Evolutionary conservation across 306 rosid species (phyloP).

Genomic region (Erythrophleum fordii): DNA sequence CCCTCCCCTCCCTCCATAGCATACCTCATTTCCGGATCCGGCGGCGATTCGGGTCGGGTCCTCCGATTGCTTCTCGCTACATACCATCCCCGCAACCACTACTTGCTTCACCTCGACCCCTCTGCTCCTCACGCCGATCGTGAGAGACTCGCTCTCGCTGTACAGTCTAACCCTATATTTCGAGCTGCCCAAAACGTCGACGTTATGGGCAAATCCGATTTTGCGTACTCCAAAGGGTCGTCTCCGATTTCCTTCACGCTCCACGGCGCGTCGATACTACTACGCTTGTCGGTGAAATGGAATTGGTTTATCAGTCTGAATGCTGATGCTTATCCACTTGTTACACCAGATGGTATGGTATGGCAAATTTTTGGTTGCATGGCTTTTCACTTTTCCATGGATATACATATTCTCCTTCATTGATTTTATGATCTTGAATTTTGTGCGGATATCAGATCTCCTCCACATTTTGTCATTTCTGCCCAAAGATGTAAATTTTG

Average conservation of each 20-base stretch:
- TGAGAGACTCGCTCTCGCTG: constrained; percentile 59
- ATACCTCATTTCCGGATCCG: constrained; percentile 75
- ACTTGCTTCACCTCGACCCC: constrained; percentile 87
- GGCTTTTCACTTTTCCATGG: not conserved
- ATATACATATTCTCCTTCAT: not conserved
- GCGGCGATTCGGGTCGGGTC: constrained; percentile 60
- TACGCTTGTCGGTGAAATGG: constrained; percentile 75
- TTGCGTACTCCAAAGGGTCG: constrained; percentile 70
- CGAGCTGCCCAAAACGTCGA: constrained; percentile 83
- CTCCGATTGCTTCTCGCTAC: constrained; percentile 63
- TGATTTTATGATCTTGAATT: constrained; percentile 38
- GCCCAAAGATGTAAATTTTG: constrained; percentile 89
- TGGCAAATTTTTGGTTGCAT: constrained; percentile 11
- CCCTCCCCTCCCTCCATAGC: constrained; percentile 78
- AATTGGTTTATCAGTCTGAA: constrained; percentile 83
- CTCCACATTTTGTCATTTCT: constrained; percentile 90
- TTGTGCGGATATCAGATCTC: constrained; percentile 67
- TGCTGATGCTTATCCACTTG: constrained; percentile 79
- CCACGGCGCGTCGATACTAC: constrained; percentile 79
- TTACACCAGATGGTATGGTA: constrained; percentile 83
- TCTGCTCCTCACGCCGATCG: constrained; percentile 69
- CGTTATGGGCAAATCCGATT: constrained; percentile 83
- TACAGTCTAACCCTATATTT: constrained; percentile 68
- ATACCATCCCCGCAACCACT: constrained; percentile 79
- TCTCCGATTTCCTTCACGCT: constrained; percentile 70